phyloP scores from a whole-genome alignment of 345 rosid genomes.

The Noccaea bulbosa region DNA sequence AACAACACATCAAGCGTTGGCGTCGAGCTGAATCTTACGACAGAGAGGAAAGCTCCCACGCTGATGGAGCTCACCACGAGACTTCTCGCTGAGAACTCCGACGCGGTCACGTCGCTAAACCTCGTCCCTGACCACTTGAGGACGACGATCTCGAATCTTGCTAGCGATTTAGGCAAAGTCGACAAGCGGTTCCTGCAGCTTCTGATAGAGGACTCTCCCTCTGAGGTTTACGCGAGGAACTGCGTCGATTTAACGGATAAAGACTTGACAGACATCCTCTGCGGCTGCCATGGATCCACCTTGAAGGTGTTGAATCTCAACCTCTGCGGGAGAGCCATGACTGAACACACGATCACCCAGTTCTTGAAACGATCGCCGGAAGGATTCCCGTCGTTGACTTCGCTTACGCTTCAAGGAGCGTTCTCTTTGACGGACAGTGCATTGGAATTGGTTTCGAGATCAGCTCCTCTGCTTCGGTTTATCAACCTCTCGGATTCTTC shows the following conservation, averaged over 20 bases:
- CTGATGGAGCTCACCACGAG: conserved; percentile 45
- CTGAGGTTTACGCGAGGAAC: conserved; percentile 45
- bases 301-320: conserved; percentile 55
- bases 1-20: background rate
- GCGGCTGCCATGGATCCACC: conserved; percentile 43
- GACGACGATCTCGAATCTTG: conserved; percentile 41
- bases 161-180: conserved; percentile 41
- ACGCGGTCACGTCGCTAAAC: conserved; percentile 46
- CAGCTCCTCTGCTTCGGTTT: conserved; percentile 53
- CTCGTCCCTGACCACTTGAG: conserved; percentile 51
- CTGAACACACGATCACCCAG: conserved; percentile 39
- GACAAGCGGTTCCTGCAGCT: conserved; percentile 46
- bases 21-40: background rate
- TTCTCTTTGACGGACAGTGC: conserved; percentile 50
- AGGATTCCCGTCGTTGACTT: conserved; percentile 46
- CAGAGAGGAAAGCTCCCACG: conserved; percentile 37
- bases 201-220: conserved; percentile 48
- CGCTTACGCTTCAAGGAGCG: conserved; percentile 55
- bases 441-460: conserved; percentile 34
- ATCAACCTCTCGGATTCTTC: conserved; percentile 54
- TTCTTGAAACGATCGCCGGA: conserved; percentile 42
- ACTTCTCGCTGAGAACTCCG: conserved; percentile 47
- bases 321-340: conserved; percentile 48
- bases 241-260: conserved; percentile 41
- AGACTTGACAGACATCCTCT: conserved; percentile 46